Percentiles rank a stretch among this genome's conserved stretches.
phyloP scores from a whole-genome alignment of 306 rosid genomes.

The Castanea crenata region DNA sequence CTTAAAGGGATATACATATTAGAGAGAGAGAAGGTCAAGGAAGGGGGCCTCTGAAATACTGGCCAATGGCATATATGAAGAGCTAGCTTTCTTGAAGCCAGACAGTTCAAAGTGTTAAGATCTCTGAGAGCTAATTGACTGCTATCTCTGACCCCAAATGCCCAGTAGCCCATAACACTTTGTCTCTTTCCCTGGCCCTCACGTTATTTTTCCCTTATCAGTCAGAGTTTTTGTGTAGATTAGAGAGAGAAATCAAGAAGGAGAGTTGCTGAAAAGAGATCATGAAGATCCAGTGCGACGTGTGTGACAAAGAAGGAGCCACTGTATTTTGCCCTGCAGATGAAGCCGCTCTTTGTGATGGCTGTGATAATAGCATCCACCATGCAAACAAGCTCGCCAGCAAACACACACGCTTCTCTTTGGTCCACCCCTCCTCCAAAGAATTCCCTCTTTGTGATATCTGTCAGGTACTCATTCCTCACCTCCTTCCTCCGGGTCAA shows the following conservation, averaged over 20 bases:
- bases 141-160: conserved; percentile 40
- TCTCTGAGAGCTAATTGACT: conserved; percentile 28
- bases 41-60: not conserved
- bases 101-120: conserved; percentile 19
- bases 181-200: not conserved
- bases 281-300: conserved; percentile 91
- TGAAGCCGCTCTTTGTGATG: conserved; percentile 85
- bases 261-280: not conserved
- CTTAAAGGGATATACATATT: not conserved
- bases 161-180: conserved; percentile 53
- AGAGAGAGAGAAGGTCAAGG: conserved; percentile 1
- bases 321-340: conserved; percentile 75
- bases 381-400: conserved; percentile 79
- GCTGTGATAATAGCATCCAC: conserved; percentile 69
- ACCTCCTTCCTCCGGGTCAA: not conserved
- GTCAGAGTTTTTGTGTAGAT: no score
- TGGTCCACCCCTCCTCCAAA: conserved; percentile 44
- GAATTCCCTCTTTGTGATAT: conserved; percentile 74
- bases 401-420: conserved; percentile 66
- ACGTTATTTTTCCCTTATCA: not conserved
- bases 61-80: conserved; percentile 17
- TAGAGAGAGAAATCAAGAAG: not conserved
- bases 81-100: conserved; percentile 33
- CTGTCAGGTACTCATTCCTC: conserved; percentile 50
- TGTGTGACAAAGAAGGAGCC: conserved; percentile 63